Base-by-base conservation (phyloP, 1,139 yeast genomes). In the Yamadazyma atmosphaerica region DNA sequence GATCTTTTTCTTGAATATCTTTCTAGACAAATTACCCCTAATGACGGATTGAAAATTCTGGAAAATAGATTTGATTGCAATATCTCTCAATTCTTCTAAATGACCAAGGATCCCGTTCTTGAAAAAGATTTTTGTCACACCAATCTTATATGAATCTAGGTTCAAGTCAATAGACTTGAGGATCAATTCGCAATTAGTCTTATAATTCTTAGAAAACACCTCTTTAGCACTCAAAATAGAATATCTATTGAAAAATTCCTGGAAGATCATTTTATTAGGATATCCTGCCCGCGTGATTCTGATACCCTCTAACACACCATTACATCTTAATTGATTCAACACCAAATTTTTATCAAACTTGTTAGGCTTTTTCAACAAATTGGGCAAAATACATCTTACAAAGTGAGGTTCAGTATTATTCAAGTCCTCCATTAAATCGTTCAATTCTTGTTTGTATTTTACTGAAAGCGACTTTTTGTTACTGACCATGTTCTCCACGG, bases 231-330 rank as follows among this genome's bases (percentile, higher is more conserved):
- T 75, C 28, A 94, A 66, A 17, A 90, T 77, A 23, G 79, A 77
- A 56, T 94, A 94, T 39, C 96, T 73, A 37, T 68, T 74, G 41
- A 77, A 79, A 61, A 94, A 92, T 39, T 88, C 95, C 33, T 81
- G 77, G 60, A 90, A 92, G 34, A 83, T 78, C 58, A 92, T 78
- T 49, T 97, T 77, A 61, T 94, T 94, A 1, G 99, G 98, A 58
- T 86, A 94, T 3, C 99, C 99, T 12, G 96, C 90, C 48, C 99
- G 75, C 0, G 98, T 96, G 46, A 94, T 92, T 61, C 98, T 76
- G 32, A 94, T 94, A 46, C 99, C 99, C 68, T 94, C 99, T 36
- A 94, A 67, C 11, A 94, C 99, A 74, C 99, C 99, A 58, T 94
- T 94, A 58, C 98, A 94, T 45, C 97, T 74, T 44, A 94, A 72